Evolutionary conservation across 257 asterid genomes (phyloP), one percentile per base, ranked within the genome.

Genomic region (Fraxinus pennsylvanica): DNA sequence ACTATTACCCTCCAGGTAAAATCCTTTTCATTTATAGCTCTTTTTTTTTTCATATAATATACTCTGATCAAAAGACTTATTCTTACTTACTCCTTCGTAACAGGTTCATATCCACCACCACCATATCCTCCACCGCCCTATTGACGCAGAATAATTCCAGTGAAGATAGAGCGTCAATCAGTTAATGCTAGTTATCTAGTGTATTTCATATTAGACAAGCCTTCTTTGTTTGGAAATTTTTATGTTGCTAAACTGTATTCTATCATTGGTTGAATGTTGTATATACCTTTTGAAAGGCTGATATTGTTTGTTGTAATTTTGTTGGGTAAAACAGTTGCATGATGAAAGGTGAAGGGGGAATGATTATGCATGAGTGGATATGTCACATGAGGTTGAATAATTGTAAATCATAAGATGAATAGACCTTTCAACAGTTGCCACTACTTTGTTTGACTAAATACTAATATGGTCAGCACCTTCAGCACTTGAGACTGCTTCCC

Each of bases 91-190:
- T 82, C 71, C 76, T 80, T 72, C 69, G 12, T 69, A 0, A 14
- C 82, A 90, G 94, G 91, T 79, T 63, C 88, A 12, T 82, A 80
- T 74, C 88, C 88, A 14, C 85, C 83, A 17, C 52, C 84, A 17
- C 77, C 84, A 9, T 89, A 89, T 45, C 94, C 91, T 39, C 89
- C 85, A 17, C 88, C 87, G 12, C 82, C 86, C 5, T 88, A 75
- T 75, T 86, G 73, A 74, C n/a, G 17, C 22, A 39, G 35, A 71
- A 70, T 76, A 43, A 50, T 71, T 74, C 14, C 15, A 30, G 69
- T n/a, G 41, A 29, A 65, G 76, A 38, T 74, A 50, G 67, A 27
- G 47, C 41, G 43, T 76, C 47, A 17, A 47, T 71, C 36, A 45
- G 75, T 38, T 36, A 65, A 33, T 71, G 36, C 14, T 67, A 17